phyloP scores from a whole-genome alignment of 1,139 yeast genomes.

The Kluyveromyces sp. region DNA sequence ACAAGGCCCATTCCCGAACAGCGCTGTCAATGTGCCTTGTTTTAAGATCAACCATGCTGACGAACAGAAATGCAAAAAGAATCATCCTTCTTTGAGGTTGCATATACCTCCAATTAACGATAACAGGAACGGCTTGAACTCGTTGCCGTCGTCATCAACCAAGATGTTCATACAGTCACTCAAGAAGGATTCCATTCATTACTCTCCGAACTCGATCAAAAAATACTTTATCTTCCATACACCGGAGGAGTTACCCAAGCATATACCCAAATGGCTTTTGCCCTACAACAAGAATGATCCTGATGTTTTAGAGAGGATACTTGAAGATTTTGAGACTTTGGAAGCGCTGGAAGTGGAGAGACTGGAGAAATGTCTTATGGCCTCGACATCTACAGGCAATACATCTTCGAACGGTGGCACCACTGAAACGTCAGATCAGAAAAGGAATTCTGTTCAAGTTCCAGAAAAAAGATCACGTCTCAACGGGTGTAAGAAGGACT shows the following conservation, averaged over 20 bases:
- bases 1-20: not conserved
- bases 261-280: conserved; percentile 44
- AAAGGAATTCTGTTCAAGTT: not conserved
- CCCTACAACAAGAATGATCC: conserved; percentile 33
- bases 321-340: conserved; percentile 42
- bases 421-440: not conserved
- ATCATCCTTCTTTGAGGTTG: conserved; percentile 5
- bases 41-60: conserved; percentile 2
- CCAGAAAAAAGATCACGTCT: conserved; percentile 1
- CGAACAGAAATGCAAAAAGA: not conserved
- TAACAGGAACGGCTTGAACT: not conserved
- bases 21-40: not conserved
- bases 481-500: conserved; percentile 8
- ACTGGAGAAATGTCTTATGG: conserved; percentile 32
- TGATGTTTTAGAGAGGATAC: conserved; percentile 35
- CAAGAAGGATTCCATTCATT: conserved; percentile 34
- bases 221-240: conserved; percentile 26
- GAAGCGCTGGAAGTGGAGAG: conserved; percentile 49
- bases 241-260: conserved; percentile 20
- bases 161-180: conserved; percentile 33
- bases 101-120: conserved; percentile 2
- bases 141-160: conserved; percentile 10
- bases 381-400: conserved; percentile 1
- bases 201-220: conserved; percentile 33
- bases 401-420: too few species aligned